Base-by-base conservation (phyloP, 441 rosid genomes). In the Eutrema salsugineum region DNA sequence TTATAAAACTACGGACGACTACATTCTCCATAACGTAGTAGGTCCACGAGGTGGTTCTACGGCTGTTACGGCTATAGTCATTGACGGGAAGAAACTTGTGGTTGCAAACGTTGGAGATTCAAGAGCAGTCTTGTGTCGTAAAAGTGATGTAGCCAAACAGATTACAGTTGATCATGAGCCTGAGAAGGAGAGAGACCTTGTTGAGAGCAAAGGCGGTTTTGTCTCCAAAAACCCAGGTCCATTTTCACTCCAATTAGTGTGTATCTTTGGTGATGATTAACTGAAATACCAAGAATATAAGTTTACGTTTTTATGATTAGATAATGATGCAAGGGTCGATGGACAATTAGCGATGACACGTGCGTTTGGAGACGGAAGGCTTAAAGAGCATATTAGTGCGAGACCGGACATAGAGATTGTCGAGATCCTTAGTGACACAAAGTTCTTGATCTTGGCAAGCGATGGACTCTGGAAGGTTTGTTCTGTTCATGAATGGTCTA, bases 381-480 rank as follows among this genome's bases (percentile, higher is more conserved):
- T 86, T 39, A 85, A 85, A 76, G 80, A 82, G 5, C 86, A 83
- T 66, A 78, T 82, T 6, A 82, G 81, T 47, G 84, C 78, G 22
- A 78, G 71, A 67, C 87, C 84, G 3, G 78, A 84, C 50, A 33
- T 77, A 33, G 35, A 28, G 61, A 60, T 61, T 11, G 49, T 60
- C 15, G 57, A 66, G 54, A 46, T 72, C 15, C 35, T 62, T 2
- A 49, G 36, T 39, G 73, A 77, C 71, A 28, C 73, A 5, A 55
- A 67, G 54, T 77, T 77, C 77, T 57, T 86, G 32, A 72, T 85
- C 75, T 69, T 88, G 75, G 90, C 90, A 11, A 83, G 93, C 35
- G 91, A 88, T 67, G 90, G 86, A 36, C 58, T 83, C 0, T 81
- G 91, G 88, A 87, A 85, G 87, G 89, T 80, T 42, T n/a, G 4